Evolutionary conservation across 2,329 filamentous ascomycete genomes (phyloP).

Genomic region (Rhynchosporium graminicola): DNA sequence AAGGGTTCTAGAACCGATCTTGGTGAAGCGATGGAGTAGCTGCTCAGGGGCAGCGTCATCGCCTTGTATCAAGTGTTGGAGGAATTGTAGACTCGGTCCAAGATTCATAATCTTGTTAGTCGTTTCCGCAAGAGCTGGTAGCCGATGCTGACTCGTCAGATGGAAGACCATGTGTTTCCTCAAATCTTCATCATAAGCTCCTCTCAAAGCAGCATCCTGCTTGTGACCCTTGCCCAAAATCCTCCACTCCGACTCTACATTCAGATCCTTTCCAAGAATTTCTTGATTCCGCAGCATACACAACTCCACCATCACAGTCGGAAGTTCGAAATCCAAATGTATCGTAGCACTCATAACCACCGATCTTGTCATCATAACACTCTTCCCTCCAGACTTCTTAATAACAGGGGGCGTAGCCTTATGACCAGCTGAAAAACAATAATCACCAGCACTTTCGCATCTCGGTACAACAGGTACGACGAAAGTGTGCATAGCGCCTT

Average conservation of each 20-base stretch:
- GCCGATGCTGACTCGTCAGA: conserved; percentile 16
- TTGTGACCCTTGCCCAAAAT: conserved; percentile 26
- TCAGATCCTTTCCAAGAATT: conserved; percentile 23
- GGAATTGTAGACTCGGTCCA: conserved; percentile 19
- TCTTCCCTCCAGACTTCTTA: background rate
- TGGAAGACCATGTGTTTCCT: conserved; percentile 32
- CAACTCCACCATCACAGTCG: conserved; percentile 32
- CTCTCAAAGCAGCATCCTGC: conserved; percentile 24
- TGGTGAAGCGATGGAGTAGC: conserved; percentile 22
- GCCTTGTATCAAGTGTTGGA: conserved; percentile 21
- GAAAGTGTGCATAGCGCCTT: conserved; percentile 36
- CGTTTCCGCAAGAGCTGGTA: conserved; percentile 24
- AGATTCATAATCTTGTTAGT: conserved; percentile 15
- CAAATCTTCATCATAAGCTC: conserved; percentile 30
- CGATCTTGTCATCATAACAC: conserved; percentile 21
- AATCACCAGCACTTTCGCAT: conserved; percentile 35
- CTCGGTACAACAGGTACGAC: conserved; percentile 32
- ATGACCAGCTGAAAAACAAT: conserved; percentile 29
- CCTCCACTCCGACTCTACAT: conserved; percentile 16
- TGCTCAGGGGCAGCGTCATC: background rate
- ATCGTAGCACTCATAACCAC: conserved; percentile 35
- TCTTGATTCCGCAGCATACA: conserved; percentile 24
- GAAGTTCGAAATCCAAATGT: conserved; percentile 36
- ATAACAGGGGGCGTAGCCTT: conserved; percentile 17
- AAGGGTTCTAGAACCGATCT: conserved; percentile 21